These are phyloP conservation scores for Austroboletus eburneus DNA, from an alignment of 768 basidiomycete species.

Conservation along the genomic window DNA sequence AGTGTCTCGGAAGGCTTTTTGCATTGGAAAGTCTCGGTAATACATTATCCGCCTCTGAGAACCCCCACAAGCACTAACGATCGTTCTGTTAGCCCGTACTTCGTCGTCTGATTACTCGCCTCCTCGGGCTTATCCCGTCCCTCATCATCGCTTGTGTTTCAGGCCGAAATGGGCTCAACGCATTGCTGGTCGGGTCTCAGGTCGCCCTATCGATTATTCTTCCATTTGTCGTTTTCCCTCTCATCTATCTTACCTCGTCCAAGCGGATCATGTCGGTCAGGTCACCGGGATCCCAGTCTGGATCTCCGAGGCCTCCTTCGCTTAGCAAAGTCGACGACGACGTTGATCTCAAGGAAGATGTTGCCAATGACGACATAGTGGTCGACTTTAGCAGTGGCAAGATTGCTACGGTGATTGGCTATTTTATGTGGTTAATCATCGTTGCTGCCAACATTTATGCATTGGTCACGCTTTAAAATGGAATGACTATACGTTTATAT, in stretches of 20 bases:
- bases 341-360: conserved; percentile 3
- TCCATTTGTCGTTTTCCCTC: conserved; percentile 81
- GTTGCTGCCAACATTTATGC: conserved; percentile 75
- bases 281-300: conserved; percentile 5
- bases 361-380: conserved; percentile 31
- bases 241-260: conserved; percentile 67
- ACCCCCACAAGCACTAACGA: conserved; percentile 26
- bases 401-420: conserved; percentile 47
- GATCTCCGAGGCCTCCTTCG: neutral
- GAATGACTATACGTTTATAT: too few species aligned
- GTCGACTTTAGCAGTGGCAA: conserved; percentile 65
- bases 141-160: conserved; percentile 71
- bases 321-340: neutral
- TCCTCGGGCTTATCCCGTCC: conserved; percentile 79
- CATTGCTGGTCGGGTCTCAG: conserved; percentile 82
- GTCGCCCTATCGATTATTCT: conserved; percentile 80
- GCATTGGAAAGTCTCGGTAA: conserved; percentile 76
- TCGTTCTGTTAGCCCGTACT: conserved; percentile 51
- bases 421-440: conserved; percentile 60
- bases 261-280: conserved; percentile 67
- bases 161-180: conserved; percentile 66
- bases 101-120: conserved; percentile 78
- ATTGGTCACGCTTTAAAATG: conserved; percentile 49
- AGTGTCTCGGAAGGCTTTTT: conserved; percentile 89
- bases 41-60: conserved; percentile 7